Evolutionary conservation across 768 basidiomycete genomes (phyloP), one percentile per base, ranked within the genome.

Genomic region (Suillus cothurnatus): DNA sequence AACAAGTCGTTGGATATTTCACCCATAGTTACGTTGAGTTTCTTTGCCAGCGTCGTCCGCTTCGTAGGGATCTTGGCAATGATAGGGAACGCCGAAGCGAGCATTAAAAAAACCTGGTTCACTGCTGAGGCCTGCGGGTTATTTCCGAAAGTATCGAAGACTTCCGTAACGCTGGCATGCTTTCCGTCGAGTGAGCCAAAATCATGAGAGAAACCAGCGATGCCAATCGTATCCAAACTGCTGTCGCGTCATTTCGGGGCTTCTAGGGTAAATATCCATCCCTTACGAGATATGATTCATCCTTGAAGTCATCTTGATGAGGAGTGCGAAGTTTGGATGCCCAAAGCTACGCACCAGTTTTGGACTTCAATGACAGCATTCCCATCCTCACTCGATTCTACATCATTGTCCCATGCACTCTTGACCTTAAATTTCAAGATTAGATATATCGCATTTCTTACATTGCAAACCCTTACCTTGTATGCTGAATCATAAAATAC

Each of bases 191-290:
- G 75, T 1, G 82, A 74, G 21, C 80, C 79, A 65, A 88, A 88
- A 70, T 86, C 81, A 69, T 87, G 81, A 1, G 82, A 81, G 64
- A 88, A 88, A 1, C 86, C 86, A 19, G 84, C 84, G 50, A 86
- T 84, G 26, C 86, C 85, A 61, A 88, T 79, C 7, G 80, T 81
- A 71, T 88, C 86, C 9, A 88, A 74, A 14, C 84, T 85, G 56
- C 5, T 53, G 4, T 49, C 12, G 32, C 17, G 23, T 63, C 14
- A 49, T 31, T 47, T 31, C 6, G 15, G 26, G 21, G 17, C 26
- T 32, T 4, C n/a, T 19, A 36, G 26, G 11, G 15, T 11, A 32
- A 47, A 47, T 23, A 47, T 26, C 6, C 17, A 34, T 63, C 11
- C 15, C 72, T 56, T 52, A 73, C 74, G 75, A 74, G 21, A 75